Conservation (phyloP, 768 basidiomycete genomes). For the Naganishia antarctica region DNA sequence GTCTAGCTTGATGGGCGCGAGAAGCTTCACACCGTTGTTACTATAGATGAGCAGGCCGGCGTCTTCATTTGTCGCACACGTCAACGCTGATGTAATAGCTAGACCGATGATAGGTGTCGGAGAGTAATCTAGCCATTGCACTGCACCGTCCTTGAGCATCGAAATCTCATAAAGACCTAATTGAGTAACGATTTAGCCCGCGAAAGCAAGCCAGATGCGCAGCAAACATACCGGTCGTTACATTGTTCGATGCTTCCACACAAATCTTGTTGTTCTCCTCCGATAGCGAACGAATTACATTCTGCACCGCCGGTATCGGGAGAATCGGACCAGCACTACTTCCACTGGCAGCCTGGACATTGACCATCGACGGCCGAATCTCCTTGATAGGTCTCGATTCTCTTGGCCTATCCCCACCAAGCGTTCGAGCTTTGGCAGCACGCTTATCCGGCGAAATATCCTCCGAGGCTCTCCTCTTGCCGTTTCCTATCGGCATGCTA, state of each 20-base stretch:
- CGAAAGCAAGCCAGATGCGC: not conserved
- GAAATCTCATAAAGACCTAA: not conserved
- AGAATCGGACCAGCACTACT: conserved; percentile 48
- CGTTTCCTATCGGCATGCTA: conserved; percentile 1
- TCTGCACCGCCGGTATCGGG: conserved; percentile 61
- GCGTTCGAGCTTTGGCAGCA: conserved; percentile 57
- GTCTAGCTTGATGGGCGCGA: conserved; percentile 71
- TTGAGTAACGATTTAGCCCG: not conserved
- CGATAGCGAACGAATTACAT: conserved; percentile 58
- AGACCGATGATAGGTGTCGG: conserved; percentile 65
- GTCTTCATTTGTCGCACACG: conserved; percentile 73
- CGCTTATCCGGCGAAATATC: conserved; percentile 36
- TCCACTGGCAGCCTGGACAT: not conserved
- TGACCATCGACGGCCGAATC: conserved; percentile 49
- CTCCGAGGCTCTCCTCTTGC: conserved; percentile 19
- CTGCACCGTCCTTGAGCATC: conserved; percentile 54
- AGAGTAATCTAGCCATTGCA: conserved; percentile 85
- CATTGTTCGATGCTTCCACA: conserved; percentile 68
- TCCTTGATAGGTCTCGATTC: conserved; percentile 58
- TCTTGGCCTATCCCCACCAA: conserved; percentile 64
- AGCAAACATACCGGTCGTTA: not conserved
- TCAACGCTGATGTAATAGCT: conserved; percentile 62
- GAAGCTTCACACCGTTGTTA: conserved; percentile 68
- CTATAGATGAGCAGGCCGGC: conserved; percentile 80
- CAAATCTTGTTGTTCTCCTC: conserved; percentile 61